Evolutionary conservation across 192 early-diverging fungal species (phyloP).

Genomic region (Phlyctochytrium planicorne): DNA sequence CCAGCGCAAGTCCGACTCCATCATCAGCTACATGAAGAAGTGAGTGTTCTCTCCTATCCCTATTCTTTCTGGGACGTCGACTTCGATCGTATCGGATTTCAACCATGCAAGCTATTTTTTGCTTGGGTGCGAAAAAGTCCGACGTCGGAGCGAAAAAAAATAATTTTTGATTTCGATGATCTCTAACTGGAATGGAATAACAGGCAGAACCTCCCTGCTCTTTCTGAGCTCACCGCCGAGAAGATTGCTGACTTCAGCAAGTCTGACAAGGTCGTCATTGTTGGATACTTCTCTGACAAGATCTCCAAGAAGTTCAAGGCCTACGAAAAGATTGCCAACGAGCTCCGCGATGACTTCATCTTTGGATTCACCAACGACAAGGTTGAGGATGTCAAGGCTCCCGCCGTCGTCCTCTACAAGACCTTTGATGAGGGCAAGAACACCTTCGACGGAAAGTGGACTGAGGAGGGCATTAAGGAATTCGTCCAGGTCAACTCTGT

Average conservation of each 20-base stretch:
- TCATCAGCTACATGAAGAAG: slow-evolving; percentile 94
- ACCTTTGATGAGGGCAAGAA: slow-evolving; percentile 87
- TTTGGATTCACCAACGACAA: slow-evolving; percentile 81
- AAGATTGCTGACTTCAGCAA: slow-evolving; percentile 72
- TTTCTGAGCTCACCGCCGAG: slow-evolving; percentile 67
- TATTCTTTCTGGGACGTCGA: slow-evolving; percentile 6
- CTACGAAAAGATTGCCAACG: slow-evolving; percentile 70
- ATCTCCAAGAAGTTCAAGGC: slow-evolving; percentile 64
- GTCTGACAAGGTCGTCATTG: slow-evolving; percentile 86
- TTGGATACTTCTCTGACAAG: slow-evolving; percentile 73
- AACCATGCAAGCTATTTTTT: too few species aligned
- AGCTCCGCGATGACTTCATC: slow-evolving; percentile 79
- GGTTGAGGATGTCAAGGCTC: slow-evolving; percentile 46
- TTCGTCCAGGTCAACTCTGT: slow-evolving; percentile 83
- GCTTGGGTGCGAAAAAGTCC: too few species aligned
- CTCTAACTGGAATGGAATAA: background rate
- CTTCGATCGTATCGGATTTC: background rate
- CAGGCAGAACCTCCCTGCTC: slow-evolving; percentile 80
- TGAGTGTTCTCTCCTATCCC: slow-evolving; percentile 26
- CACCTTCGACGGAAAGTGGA: slow-evolving; percentile 61
- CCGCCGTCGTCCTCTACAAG: slow-evolving; percentile 83
- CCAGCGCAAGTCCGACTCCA: slow-evolving; percentile 79
- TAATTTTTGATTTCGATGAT: slow-evolving; percentile 1
- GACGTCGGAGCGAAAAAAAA: too few species aligned
- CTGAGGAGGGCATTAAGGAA: slow-evolving; percentile 50